Conservation (phyloP, 1,139 yeast genomes). For the Diutina scorzettiae region DNA sequence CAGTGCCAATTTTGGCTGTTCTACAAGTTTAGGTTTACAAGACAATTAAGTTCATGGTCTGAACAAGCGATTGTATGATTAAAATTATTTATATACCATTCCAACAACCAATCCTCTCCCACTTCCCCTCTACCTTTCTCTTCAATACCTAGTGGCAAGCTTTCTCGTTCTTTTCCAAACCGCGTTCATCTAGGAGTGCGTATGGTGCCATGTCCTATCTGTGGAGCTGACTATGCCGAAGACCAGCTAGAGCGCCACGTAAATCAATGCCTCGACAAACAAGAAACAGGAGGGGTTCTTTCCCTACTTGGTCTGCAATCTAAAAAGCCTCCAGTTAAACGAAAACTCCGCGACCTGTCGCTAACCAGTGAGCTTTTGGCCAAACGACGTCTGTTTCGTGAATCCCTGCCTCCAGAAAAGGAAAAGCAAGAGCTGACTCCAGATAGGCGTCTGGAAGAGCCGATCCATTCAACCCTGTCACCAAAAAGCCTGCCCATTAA, state of each 20-base stretch:
- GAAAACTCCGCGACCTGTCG: neutral
- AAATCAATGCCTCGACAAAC: constrained; percentile 3
- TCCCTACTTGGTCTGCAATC: neutral
- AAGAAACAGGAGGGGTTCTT: neutral
- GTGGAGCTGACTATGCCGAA: neutral
- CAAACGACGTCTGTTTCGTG: constrained; percentile 1
- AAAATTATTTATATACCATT: no score
- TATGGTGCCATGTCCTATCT: constrained; percentile 3
- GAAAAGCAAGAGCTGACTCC: neutral
- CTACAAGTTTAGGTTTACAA: no score
- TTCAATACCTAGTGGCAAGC: no score
- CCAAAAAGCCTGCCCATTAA: neutral
- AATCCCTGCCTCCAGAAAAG: neutral
- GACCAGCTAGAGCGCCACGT: constrained; percentile 4
- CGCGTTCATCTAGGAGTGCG: no score
- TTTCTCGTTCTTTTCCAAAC: no score
- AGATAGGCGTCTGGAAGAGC: no score
- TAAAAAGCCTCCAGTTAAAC: neutral
- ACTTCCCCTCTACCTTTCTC: no score
- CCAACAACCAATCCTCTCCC: no score
- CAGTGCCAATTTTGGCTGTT: no score
- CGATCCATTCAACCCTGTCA: neutral
- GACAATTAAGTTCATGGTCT: no score
- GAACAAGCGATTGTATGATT: no score
- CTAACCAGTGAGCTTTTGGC: neutral